Base-by-base conservation (phyloP, 2,329 filamentous ascomycete species). In the Cercospora sojina region DNA sequence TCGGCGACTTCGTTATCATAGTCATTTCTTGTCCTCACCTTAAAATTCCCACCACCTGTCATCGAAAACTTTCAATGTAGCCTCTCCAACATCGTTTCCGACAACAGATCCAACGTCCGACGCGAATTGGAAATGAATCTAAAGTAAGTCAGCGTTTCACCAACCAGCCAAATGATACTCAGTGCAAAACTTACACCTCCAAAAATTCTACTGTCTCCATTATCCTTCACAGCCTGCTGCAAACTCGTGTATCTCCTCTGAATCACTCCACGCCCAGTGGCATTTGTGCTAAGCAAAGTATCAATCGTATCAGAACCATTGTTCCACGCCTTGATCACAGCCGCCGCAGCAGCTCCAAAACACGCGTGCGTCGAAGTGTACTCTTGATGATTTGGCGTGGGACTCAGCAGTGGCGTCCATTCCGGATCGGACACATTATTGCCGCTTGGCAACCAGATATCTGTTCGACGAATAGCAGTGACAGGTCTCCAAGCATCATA, bases 321-420 rank as follows among this genome's bases (percentile, higher is more conserved):
- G 27, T 71, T 72, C 64, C 67, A 74, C 16, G 66, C 62, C 27
- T 65, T 67, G 23, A 76, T 71, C 12, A 73, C 70, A n/a, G 71
- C 68, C 2, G 70, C 70, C 5, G 71, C 74, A 25, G 74, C 73
- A 4, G 67, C 71, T 16, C 74, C 73, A 59, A 75, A 76, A 2
- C 70, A 73, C 2, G 74, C 71, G 57, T 75, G 73, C 5, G 74
- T 75, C 7, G 71, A 72, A 13, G 71, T 65, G 35, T 76, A 75
- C n/a, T 76, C 74, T 27, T 72, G 71, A 49, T 76, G 73, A 49
- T 70, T 75, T 2, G 73, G 73, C 18, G 74, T 76, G 8, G 66
- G 66, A 23, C 61, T 67, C 13, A 76, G 65, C 9, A 74, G 65
- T n/a, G 74, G 74, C 1, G 69, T 73, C 71, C 71, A 76, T 51